Conservation (phyloP, 371 early-diverging fungal species). For the Cokeromyces recurvatus region DNA sequence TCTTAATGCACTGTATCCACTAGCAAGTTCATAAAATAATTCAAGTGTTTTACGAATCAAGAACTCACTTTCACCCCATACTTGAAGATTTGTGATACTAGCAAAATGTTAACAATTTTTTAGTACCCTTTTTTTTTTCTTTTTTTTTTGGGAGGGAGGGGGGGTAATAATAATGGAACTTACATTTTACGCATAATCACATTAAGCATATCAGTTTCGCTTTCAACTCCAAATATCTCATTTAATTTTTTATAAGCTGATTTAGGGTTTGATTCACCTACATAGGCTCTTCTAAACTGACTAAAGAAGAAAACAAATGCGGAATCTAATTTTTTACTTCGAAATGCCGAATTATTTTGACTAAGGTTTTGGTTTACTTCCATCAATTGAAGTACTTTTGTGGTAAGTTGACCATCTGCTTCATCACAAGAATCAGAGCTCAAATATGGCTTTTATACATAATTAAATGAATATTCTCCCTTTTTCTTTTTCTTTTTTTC, state of each 20-base stretch:
- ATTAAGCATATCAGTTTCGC: slow-evolving; percentile 56
- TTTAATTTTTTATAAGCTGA: slow-evolving; percentile 56
- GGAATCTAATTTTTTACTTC: slow-evolving; percentile 54
- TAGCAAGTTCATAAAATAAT: slow-evolving; percentile 71
- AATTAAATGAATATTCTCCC: too few relatives aligned
- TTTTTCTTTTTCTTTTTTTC: not conserved
- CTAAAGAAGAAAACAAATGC: slow-evolving; percentile 70
- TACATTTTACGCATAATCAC: slow-evolving; percentile 68
- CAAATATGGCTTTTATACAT: slow-evolving; percentile 54
- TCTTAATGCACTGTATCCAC: slow-evolving; percentile 71
- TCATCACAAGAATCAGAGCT: slow-evolving; percentile 55
- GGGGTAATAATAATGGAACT: slow-evolving; percentile 12
- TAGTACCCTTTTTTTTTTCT: not conserved
- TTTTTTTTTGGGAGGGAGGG: too few relatives aligned
- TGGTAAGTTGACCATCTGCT: slow-evolving; percentile 53
- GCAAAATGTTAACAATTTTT: not conserved
- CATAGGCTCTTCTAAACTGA: slow-evolving; percentile 67
- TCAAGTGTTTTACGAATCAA: slow-evolving; percentile 40
- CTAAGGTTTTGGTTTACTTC: slow-evolving; percentile 35
- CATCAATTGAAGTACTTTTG: slow-evolving; percentile 49
- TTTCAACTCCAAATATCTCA: slow-evolving; percentile 48
- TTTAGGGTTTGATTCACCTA: slow-evolving; percentile 43
- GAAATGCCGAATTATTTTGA: slow-evolving; percentile 14
- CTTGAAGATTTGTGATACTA: slow-evolving; percentile 25
- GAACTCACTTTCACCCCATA: slow-evolving; percentile 29